Percentiles rank a stretch among this genome's conserved stretches.
Conservation (phyloP, 306 rosid genomes). For the Bauhinia variegata region DNA sequence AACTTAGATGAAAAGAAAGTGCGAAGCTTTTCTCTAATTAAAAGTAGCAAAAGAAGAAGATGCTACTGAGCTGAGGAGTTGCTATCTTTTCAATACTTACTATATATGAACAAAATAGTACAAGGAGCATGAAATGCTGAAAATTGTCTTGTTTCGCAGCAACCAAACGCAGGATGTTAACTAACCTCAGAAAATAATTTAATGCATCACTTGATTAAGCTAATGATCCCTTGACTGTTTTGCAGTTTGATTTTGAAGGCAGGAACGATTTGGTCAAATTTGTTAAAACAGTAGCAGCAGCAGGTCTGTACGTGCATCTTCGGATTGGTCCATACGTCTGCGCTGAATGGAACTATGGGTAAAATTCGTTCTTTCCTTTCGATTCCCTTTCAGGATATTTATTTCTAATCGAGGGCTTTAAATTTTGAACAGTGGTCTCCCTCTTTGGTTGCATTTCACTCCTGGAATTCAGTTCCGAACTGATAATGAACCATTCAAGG, state of each 20-base stretch:
- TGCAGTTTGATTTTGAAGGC: slow-evolving; percentile 80
- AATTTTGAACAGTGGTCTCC: slow-evolving; percentile 72
- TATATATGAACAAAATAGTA: slow-evolving; percentile 2
- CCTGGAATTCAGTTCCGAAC: slow-evolving; percentile 81
- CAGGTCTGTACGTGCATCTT: slow-evolving; percentile 82
- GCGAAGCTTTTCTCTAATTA: not conserved
- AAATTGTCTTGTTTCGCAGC: slow-evolving; percentile 16
- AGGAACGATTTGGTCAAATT: slow-evolving; percentile 75
- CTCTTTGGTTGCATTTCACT: slow-evolving; percentile 85
- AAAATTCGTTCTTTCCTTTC: slow-evolving; percentile 4
- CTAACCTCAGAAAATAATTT: not conserved
- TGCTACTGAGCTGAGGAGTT: slow-evolving; percentile 12
- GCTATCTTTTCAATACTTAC: not conserved
- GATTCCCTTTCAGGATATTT: not conserved
- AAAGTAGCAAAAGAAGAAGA: not conserved
- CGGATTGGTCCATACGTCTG: slow-evolving; percentile 96
- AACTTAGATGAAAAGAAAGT: not conserved
- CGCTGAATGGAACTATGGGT: slow-evolving; percentile 99
- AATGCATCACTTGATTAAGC: not conserved
- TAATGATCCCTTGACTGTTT: slow-evolving; percentile 16
- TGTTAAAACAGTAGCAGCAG: slow-evolving; percentile 77
- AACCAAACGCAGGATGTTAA: not conserved
- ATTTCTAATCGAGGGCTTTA: slow-evolving; percentile 22
- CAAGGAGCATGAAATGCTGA: slow-evolving; percentile 21
- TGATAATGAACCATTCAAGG: slow-evolving; percentile 84